Evolutionary conservation across 1,139 yeast species (phyloP), one percentile per base, ranked within the genome.

Genomic region (Lodderomyces pseudojiufengensis): DNA sequence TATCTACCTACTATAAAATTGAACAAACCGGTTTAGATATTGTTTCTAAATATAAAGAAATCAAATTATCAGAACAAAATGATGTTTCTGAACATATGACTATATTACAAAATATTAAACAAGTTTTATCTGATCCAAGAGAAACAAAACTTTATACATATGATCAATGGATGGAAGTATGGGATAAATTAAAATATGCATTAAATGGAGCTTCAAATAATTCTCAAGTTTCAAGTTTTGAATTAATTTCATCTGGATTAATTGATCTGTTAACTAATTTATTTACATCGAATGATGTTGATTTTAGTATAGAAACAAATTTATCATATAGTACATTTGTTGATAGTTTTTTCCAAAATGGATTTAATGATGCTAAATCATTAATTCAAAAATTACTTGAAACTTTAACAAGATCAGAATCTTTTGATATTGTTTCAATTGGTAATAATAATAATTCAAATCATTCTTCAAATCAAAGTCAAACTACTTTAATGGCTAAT

Each of bases 391-490:
- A 80, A 42, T 61, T 87, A 16, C 95, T 87, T 48, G 92, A 85
- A 40, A 78, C 87, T 0, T 61, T 88, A 29, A 78, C 86, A 1
- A 70, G 95, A 46, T 69, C 80, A 0, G 97, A 88, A 55, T 68
- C 83, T 0, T 85, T 87, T 57, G 87, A 82, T 31, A 78, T 88
- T 16, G 57, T 80, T 4, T 74, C 84, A 0, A 69, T 82, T 26
- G 84, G 83, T 10, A 46, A 49, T 10, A 43, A 41, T 8, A 42
- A 41, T n/a, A 32, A 24, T 18, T 16, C 31, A 3, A 32, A 23
- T 14, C 23, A 14, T 23, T 9, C 33, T 10, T 35, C 36, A 13
- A 40, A 39, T 5, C 51, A 45, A 31, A 44, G 48, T 8, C 65
- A 76, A 26, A 77, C 86, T 2, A 70, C 80, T 1, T 71, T 83